Base-by-base conservation (phyloP, 163 green algal genomes). In the Dunaliella salina region DNA sequence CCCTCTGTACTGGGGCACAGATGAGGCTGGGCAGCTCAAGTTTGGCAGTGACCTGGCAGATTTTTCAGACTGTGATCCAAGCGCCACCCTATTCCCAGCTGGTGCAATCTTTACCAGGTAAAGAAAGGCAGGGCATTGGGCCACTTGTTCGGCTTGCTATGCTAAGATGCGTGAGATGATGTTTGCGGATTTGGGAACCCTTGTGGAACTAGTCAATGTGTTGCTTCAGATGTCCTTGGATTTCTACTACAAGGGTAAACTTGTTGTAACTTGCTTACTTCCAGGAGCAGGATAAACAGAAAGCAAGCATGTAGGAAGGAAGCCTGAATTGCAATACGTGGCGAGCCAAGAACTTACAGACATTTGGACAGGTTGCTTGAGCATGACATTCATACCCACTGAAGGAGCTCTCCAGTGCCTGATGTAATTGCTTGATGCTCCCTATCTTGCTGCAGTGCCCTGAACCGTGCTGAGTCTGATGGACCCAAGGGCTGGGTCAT, bases 1-100 rank as follows among this genome's bases (percentile, higher is more conserved):
- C 90, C 91, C 91, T 80, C 90, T 95, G 88, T 94, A 88, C 87
- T 95, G 92, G 92, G 92, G 92, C 30, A 87, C 87, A 72, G 93
- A 90, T 33, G 87, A 91, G 29, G 59, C 85, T 45, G 92, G 91
- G 0, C 92, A 93, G 84, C 88, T 95, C 67, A 15, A 93, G 71
- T 89, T 95, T 84, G 92, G 92, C 71, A 90, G 86, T 25, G 59
- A 88, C 34, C 8, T 86, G 5, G 45, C 82, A 11, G 91, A 94
- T 63, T 88, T 96, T 46, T 85, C 89, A 15, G 89, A 81, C 35
- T 95, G 92, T 86, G 89, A 93, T 40, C 93, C 93, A 69, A 92
- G 91, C 30, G 90, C 92, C 35, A 92, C 91, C 0, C 84, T 90
- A 46, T 95, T 96, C 91, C 93, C 93, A 45, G 85, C 91, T 18